Conservation (phyloP, 176 grass and related monocot genomes). For the Musa acuminata region DNA sequence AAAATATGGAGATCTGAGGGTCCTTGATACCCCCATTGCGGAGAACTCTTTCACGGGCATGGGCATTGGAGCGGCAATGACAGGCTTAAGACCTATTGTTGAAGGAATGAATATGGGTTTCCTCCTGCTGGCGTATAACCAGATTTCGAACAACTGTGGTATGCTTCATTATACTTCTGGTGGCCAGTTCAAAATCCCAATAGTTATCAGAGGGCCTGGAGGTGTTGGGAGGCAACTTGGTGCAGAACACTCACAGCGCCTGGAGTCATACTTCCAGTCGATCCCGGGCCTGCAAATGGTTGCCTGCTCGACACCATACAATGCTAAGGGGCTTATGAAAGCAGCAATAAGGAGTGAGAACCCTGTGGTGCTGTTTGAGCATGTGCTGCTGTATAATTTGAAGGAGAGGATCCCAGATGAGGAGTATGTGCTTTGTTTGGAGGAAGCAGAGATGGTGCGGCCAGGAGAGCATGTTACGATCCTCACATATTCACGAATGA, state of each 20-base stretch:
- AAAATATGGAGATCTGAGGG: slow-evolving; percentile 77
- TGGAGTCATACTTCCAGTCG: slow-evolving; percentile 94
- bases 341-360: slow-evolving; percentile 91
- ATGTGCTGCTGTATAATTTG: slow-evolving; percentile 78
- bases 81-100: slow-evolving; percentile 59
- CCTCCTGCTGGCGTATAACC: slow-evolving; percentile 86
- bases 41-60: slow-evolving; percentile 91
- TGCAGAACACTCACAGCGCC: slow-evolving; percentile 79
- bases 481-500: slow-evolving; percentile 80
- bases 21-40: slow-evolving; percentile 88
- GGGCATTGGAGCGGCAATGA: slow-evolving; percentile 88
- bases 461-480: slow-evolving; percentile 79
- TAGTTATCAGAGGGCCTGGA: slow-evolving; percentile 80
- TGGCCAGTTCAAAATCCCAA: slow-evolving; percentile 88
- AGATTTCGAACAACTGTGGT: slow-evolving; percentile 95
- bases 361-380: slow-evolving; percentile 85
- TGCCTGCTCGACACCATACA: slow-evolving; percentile 93
- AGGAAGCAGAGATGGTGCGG: slow-evolving; percentile 86
- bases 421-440: slow-evolving; percentile 67
- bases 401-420: slow-evolving; percentile 82
- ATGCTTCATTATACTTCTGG: slow-evolving; percentile 99
- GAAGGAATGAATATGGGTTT: slow-evolving; percentile 99
- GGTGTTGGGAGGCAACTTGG: slow-evolving; percentile 88
- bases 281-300: slow-evolving; percentile 92
- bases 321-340: slow-evolving; percentile 94